Conservation (phyloP, 2,329 filamentous ascomycete species). For the Aspergillus tanneri region DNA sequence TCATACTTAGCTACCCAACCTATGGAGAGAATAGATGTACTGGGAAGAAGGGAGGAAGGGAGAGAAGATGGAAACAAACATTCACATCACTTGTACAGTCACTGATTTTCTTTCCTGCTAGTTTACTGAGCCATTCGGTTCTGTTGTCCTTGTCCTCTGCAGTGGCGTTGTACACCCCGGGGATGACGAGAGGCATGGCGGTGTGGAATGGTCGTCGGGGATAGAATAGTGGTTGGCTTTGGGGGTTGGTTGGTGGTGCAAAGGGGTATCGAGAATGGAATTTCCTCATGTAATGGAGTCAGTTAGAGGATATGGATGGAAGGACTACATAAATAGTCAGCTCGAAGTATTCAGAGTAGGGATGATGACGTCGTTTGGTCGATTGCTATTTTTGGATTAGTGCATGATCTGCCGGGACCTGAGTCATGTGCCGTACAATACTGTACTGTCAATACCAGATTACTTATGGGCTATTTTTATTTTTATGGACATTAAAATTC, state of each 20-base stretch:
- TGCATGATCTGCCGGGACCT: no score
- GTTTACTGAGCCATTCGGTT: constrained; percentile 46
- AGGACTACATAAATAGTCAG: no score
- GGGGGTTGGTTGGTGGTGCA: background rate
- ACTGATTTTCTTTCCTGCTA: constrained; percentile 48
- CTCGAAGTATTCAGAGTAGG: no score
- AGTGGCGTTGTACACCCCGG: constrained; percentile 39
- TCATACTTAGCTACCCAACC: background rate
- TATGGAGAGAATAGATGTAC: background rate
- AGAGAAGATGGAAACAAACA: constrained; percentile 23
- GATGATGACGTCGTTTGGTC: no score
- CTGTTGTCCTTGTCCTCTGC: constrained; percentile 28
- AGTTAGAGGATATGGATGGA: no score
- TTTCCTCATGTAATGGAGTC: no score
- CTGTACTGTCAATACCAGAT: no score
- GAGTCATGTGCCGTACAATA: no score
- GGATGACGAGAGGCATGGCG: constrained; percentile 50
- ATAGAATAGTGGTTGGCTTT: background rate
- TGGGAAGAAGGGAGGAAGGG: background rate
- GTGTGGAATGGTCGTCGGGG: background rate
- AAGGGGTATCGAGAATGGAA: no score
- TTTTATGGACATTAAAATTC: no score
- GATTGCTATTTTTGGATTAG: no score
- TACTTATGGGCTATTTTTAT: no score
- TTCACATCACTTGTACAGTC: constrained; percentile 36